A percentile compares a stretch with the other conserved stretches of the same genome.
Evolutionary conservation across 306 rosid species (phyloP).

Genomic region (Malus sylvestris): DNA sequence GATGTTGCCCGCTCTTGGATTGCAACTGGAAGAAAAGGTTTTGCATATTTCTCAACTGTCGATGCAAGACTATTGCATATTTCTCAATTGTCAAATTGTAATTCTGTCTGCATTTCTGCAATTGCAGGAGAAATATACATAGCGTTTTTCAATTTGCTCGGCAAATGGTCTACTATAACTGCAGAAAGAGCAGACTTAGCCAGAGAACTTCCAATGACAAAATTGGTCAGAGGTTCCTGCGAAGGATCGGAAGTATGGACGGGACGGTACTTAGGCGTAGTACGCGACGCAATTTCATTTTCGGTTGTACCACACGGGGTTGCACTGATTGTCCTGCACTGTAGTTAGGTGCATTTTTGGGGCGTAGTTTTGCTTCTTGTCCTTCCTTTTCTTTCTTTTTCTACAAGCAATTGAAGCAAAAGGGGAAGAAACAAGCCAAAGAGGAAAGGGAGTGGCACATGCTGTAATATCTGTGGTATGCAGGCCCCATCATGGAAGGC

Average conservation of each 20-base stretch:
- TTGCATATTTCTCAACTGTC: not conserved
- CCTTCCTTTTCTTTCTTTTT: not conserved
- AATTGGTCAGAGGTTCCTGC: slow-evolving; percentile 28
- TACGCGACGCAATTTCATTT: slow-evolving; percentile 25
- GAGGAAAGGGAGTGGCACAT: not conserved
- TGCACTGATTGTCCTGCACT: slow-evolving; percentile 52
- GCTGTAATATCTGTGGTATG: not conserved
- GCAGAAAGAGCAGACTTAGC: slow-evolving; percentile 42
- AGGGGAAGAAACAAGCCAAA: not conserved
- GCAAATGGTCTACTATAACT: slow-evolving; percentile 22
- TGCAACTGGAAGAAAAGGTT: slow-evolving; percentile 72
- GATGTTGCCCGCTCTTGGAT: slow-evolving; percentile 73
- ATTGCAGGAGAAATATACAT: slow-evolving; percentile 58
- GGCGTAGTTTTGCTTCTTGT: not conserved
- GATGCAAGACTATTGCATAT: not conserved
- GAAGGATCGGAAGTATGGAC: slow-evolving; percentile 60
- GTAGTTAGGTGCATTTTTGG: slow-evolving; percentile 7
- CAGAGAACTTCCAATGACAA: slow-evolving; percentile 32
- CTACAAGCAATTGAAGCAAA: not conserved
- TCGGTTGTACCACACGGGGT: slow-evolving; percentile 47
- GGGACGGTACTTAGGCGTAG: slow-evolving; percentile 31
- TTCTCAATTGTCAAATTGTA: not conserved
- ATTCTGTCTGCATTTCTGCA: not conserved
- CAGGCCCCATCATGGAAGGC: not conserved
- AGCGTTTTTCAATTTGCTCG: slow-evolving; percentile 65